Base-by-base conservation (phyloP, 2,329 filamentous ascomycete genomes). In the Hymenoscyphus infarciens region DNA sequence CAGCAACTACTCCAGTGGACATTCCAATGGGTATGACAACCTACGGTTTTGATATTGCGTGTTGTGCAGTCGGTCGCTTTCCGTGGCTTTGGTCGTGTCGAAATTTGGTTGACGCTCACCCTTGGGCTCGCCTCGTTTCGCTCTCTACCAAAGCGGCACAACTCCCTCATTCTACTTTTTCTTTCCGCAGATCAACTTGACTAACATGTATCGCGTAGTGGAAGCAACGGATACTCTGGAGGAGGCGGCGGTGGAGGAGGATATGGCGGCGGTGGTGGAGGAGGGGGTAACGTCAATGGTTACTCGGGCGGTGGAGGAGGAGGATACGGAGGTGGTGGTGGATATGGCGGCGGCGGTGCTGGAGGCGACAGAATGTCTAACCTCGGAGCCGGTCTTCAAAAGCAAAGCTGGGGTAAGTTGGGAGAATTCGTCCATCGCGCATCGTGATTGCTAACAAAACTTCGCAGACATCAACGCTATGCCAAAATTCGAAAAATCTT, bases 401-500 rank as follows among this genome's bases (percentile, higher is more conserved):
- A 89, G 74, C 95, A 97, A 75, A 83, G 87, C 67, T 99, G 91
- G 90, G 91, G 91, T 94, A 81, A 77, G 89, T 64, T 56, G 45
- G 13, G 60, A 61, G 15, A 35, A 55, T 59, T 56, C 57, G 42
- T 45, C 53, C 31, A 56, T 64, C 27, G 57, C n/a, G 64, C 11
- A 35, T 38, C 55, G 5, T 42, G 29, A 39, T n/a, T 67, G 60
- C 42, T 64, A 58, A 64, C 60, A 64, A 60, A 57, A 11, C 64
- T 61, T 27, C 19, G 25, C 69, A 95, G 95, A 99, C 75, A 72
- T 95, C 60, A 82, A 77, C 73, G 77, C 87, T 6, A 75, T 99
- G 55, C 94, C 95, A 72, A 98, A 98, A 79, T 99, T 99, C 80
- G 95, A 99, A 77, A 99, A 99, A 81, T 93, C 91, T 8, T 99